Conservation (phyloP, 2,329 filamentous ascomycete genomes). For the Sarocladiaceae sp. region DNA sequence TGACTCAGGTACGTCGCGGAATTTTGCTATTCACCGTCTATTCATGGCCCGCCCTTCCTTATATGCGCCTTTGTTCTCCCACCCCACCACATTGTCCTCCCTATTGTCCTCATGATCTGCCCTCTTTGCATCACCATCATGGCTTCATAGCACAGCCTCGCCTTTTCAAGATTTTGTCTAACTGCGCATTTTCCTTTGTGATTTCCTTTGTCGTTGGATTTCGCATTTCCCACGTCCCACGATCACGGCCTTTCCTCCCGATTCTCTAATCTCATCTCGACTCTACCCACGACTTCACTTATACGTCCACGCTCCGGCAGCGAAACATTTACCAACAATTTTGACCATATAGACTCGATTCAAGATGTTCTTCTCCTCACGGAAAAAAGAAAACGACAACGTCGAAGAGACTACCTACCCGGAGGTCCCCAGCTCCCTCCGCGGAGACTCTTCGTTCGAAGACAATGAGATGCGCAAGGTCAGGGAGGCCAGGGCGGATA, state of each 20-base stretch:
- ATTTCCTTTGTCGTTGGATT: conserved; percentile 9
- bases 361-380: conserved; percentile 29
- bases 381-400: conserved; percentile 22
- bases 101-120: conserved; percentile 7
- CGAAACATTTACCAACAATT: conserved; percentile 17
- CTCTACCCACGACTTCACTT: conserved; percentile 1
- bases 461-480: conserved; percentile 25
- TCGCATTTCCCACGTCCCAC: neutral
- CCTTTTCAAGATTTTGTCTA: conserved; percentile 9
- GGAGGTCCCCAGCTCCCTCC: conserved; percentile 30
- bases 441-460: conserved; percentile 28
- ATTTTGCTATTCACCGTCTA: conserved; percentile 10
- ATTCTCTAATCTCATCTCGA: neutral
- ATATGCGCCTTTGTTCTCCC: conserved; percentile 6
- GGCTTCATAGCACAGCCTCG: conserved; percentile 13
- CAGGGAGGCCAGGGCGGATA: conserved; percentile 37
- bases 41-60: conserved; percentile 12
- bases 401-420: conserved; percentile 24
- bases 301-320: conserved; percentile 9
- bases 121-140: conserved; percentile 5
- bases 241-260: neutral
- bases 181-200: conserved; percentile 9
- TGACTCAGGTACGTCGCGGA: conserved; percentile 11
- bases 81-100: conserved; percentile 10
- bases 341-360: conserved; percentile 22